Evolutionary conservation across 148 eudicot species (phyloP), one percentile per base, ranked within the genome.

Genomic region (Silene uniflora): DNA sequence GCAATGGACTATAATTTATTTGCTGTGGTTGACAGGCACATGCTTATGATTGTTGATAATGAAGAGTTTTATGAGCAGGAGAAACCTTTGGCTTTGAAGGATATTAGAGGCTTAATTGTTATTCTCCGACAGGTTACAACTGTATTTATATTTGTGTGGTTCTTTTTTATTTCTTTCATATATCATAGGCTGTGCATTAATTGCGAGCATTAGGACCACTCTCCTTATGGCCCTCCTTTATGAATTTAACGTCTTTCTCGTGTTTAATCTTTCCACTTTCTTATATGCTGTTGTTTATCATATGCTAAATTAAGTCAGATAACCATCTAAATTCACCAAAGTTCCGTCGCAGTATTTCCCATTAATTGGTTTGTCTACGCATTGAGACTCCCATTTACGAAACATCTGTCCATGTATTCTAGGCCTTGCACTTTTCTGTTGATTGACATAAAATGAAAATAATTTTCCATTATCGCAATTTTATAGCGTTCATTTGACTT

Each of bases 51-150:
- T 75, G 96, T 95, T 86, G 98, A 92, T 74, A 95, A 92, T 81
- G 98, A 95, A 86, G 98, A 95, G 81, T 95, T 95, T 74, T 95
- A 95, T 76, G 98, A 92, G 78, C 89, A 88, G 75, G 98, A 95
- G 83, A 95, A 87, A 79, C 98, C 98, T 19, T 81, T 95, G 61
- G 87, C 96, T 9, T 84, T 92, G 75, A 85, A 80, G 85, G 98
- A 95, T 80, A 89, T 92, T 73, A 90, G 90, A 90, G 77, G 77
- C 77, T 83, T 95, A 74, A 92, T 95, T 85, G 90, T 87, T 74
- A 92, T 95, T 75, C 83, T 95, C 64, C 86, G 91, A 84, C 97
- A 95, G 97, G 98, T 95, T 83, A 75, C 4, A 71, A 17, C 39
- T 55, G 62, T 69, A 3, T 13, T 56, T 58, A 21, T 42, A 65